phyloP scores from a whole-genome alignment of 2,329 filamentous ascomycete species.

The Cordyceps fumosorosea region DNA sequence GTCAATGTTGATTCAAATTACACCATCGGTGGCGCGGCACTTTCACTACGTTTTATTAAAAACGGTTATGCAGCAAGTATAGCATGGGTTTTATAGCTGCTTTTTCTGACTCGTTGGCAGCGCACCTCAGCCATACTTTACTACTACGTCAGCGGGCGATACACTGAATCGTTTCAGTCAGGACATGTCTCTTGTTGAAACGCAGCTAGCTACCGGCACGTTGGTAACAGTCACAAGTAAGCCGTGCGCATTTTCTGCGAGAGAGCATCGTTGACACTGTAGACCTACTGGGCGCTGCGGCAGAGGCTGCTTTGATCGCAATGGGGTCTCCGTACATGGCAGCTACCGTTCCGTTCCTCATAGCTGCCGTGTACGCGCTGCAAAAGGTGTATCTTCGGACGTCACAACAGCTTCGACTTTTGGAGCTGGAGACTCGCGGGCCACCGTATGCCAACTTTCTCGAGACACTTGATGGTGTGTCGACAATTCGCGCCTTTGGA shows the following conservation, averaged over 20 bases:
- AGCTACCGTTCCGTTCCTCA: constrained; percentile 36
- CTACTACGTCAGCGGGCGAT: constrained; percentile 28
- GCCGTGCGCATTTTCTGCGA: constrained; percentile 22
- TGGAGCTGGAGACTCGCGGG: constrained; percentile 26
- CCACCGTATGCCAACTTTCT: constrained; percentile 24
- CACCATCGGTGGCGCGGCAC: constrained; percentile 22
- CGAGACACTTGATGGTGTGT: constrained; percentile 21
- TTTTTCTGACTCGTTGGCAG: constrained; percentile 15
- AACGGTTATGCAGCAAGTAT: constrained; percentile 23
- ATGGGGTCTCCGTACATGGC: constrained; percentile 39
- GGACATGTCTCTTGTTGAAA: constrained; percentile 23
- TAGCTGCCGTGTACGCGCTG: constrained; percentile 20
- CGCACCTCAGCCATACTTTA: constrained; percentile 29
- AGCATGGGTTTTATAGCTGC: neutral
- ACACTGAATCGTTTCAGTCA: constrained; percentile 34
- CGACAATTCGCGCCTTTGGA: constrained; percentile 30
- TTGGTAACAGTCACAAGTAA: constrained; percentile 16
- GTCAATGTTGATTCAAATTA: constrained; percentile 6
- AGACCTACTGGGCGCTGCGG: constrained; percentile 19
- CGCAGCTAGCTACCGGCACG: neutral
- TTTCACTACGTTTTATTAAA: constrained; percentile 20
- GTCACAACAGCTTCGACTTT: constrained; percentile 25
- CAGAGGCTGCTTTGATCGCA: constrained; percentile 34
- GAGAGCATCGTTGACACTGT: constrained; percentile 21
- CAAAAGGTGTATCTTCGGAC: constrained; percentile 27